Evolutionary conservation across 2,329 filamentous ascomycete species (phyloP), one percentile per base, ranked within the genome.

Genomic region (Colletotrichum viniferum): DNA sequence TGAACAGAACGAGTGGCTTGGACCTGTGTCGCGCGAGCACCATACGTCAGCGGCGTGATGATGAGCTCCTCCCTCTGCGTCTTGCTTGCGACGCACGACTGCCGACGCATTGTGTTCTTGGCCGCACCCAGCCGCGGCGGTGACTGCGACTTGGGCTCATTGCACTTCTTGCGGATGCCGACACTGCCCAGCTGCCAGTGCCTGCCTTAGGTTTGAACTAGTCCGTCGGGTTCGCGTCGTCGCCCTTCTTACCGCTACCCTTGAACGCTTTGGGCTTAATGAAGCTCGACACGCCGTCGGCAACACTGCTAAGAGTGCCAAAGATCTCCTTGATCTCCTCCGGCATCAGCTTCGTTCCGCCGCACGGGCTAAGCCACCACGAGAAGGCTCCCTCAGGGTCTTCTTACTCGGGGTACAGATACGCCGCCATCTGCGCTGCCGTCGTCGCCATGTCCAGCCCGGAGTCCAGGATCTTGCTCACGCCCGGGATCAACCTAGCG

Each of bases 31-130:
- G 74, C 24, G 7, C 38, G 34, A 7, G 78, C 60, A 2, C 52
- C 76, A 34, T 73, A 80, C 7, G 32, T 28, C 26, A 79, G 28
- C 12, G 73, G 73, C 12, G 78, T 79, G 62, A 80, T 77, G 64
- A 78, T 58, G 63, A 71, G 71, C 14, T 78, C 77, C 3, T 61
- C 28, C 16, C 61, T 76, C n/a, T 36, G 55, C 18, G 78, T 77
- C 61, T 60, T 71, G 56, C 62, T 72, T 13, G 61, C 65, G 10
- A 74, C 66, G 24, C 78, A 79, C 8, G 34, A 58, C 52, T 77
- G 77, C 56, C 65, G 48, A 4, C 76, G 71, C 62, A 78, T 48
- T 9, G 78, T 79, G 73, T 79, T 79, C 48, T 64, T 62, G 12
- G 55, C 69, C 21, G 52, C 52, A 12, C 70, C 70, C 13, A 73